These are phyloP conservation scores for Camellia oleifera DNA, from an alignment of 179 eudicot species.

Conservation along the genomic window DNA sequence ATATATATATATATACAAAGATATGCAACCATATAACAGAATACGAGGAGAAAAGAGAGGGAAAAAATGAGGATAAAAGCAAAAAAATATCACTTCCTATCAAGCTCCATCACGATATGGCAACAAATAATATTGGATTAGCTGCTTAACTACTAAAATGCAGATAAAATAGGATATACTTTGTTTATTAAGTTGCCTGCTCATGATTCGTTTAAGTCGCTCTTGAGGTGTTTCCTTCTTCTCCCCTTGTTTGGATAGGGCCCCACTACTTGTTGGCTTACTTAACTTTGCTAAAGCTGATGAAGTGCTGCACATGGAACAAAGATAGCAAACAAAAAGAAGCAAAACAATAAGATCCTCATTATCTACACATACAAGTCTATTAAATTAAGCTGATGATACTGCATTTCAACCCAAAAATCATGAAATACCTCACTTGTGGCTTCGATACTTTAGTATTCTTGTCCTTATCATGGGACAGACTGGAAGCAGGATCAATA, in stretches of 20 bases:
- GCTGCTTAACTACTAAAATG: constrained; percentile 24
- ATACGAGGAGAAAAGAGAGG: neutral
- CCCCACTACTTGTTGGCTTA: constrained; percentile 55
- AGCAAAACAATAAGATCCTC: constrained; percentile 7
- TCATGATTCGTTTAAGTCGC: constrained; percentile 97
- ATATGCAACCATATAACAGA: neutral
- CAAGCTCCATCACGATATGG: neutral
- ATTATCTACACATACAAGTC: neutral
- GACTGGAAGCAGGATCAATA: constrained; percentile 95
- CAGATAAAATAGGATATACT: constrained; percentile 45
- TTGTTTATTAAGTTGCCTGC: constrained; percentile 77
- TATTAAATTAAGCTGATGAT: neutral
- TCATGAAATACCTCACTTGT: constrained; percentile 45
- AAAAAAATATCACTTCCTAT: neutral
- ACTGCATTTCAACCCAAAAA: neutral
- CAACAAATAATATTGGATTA: constrained; percentile 10
- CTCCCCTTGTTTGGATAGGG: constrained; percentile 63
- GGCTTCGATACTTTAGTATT: constrained; percentile 57
- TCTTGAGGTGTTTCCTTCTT: constrained; percentile 99
- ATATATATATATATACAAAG: neutral
- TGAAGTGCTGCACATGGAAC: constrained; percentile 52
- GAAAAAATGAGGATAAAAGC: neutral
- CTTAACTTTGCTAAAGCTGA: constrained; percentile 78
- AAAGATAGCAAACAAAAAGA: constrained; percentile 5
- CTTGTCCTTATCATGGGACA: constrained; percentile 80